A percentile compares a stretch with the other conserved stretches of the same genome.
phyloP scores from a whole-genome alignment of 2,329 filamentous ascomycete species.

The Pseudogymnoascus sp. region DNA sequence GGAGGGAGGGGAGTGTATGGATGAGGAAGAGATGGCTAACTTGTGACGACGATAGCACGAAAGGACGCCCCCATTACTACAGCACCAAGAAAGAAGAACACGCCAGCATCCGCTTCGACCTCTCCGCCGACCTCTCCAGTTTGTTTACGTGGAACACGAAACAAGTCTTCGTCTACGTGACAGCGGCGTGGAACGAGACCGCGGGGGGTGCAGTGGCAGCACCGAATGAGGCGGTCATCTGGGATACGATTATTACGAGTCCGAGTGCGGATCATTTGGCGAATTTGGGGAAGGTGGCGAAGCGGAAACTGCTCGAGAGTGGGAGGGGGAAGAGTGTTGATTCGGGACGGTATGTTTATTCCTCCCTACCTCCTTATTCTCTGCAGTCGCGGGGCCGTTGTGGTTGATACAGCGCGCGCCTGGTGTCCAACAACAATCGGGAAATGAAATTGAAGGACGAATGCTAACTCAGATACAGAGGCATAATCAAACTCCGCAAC shows the following conservation, averaged over 20 bases:
- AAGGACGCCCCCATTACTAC: constrained; percentile 95
- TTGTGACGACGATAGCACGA: constrained; percentile 86
- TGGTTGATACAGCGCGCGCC: no score
- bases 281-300: constrained; percentile 43
- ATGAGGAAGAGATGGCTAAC: no score
- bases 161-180: constrained; percentile 93
- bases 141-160: constrained; percentile 99
- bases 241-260: constrained; percentile 87
- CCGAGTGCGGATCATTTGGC: constrained; percentile 54
- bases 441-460: no score
- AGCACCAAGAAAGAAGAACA: constrained; percentile 89
- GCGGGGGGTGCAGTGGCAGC: constrained; percentile 21
- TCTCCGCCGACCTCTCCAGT: constrained; percentile 80
- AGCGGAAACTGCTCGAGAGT: constrained; percentile 54
- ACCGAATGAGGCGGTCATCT: constrained; percentile 75
- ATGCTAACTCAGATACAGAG: constrained; percentile 36
- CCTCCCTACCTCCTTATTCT: background rate
- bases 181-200: constrained; percentile 55
- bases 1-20: no score
- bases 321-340: constrained; percentile 52
- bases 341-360: constrained; percentile 22
- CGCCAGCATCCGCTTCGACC: constrained; percentile 84
- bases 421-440: no score
- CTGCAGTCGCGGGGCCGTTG: no score
- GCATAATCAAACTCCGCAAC: constrained; percentile 68